Evolutionary conservation across 2,329 filamentous ascomycete species (phyloP).

Genomic region (Alternaria triticimaculans): DNA sequence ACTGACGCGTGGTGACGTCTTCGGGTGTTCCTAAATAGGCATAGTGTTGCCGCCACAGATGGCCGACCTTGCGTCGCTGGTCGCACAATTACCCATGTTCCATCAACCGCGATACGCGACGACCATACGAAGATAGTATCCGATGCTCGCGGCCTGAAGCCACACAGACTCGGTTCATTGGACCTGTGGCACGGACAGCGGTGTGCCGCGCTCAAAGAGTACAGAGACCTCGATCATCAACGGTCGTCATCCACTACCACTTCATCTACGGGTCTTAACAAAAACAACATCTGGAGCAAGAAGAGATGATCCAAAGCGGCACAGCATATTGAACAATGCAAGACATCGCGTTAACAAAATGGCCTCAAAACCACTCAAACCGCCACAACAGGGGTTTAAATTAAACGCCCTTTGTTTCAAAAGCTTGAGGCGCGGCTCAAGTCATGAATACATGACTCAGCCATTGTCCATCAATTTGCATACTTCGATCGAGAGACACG

Average conservation of each 20-base stretch:
- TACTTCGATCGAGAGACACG: not conserved
- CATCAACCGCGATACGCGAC: not conserved
- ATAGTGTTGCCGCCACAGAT: not conserved
- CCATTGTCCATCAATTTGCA: not conserved
- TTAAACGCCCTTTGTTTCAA: not conserved
- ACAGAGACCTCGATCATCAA: not conserved
- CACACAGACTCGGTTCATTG: not conserved
- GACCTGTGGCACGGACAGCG: not conserved
- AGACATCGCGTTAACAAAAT: not conserved
- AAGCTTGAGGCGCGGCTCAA: not conserved
- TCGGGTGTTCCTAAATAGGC: not conserved
- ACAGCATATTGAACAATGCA: not conserved
- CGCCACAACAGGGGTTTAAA: conserved; percentile 1
- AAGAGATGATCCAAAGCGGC: not conserved
- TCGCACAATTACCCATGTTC: not conserved
- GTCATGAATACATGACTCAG: not conserved
- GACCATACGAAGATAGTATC: no score
- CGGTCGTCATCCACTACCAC: not conserved
- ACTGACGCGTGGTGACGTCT: not conserved
- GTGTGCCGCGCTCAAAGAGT: not conserved
- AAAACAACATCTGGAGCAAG: not conserved
- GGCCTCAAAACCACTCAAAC: conserved; percentile 1
- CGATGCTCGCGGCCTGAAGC: not conserved
- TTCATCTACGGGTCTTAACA: not conserved
- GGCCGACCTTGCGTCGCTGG: not conserved